phyloP scores from a whole-genome alignment of 768 basidiomycete genomes.

The Tulasnella sp. region DNA sequence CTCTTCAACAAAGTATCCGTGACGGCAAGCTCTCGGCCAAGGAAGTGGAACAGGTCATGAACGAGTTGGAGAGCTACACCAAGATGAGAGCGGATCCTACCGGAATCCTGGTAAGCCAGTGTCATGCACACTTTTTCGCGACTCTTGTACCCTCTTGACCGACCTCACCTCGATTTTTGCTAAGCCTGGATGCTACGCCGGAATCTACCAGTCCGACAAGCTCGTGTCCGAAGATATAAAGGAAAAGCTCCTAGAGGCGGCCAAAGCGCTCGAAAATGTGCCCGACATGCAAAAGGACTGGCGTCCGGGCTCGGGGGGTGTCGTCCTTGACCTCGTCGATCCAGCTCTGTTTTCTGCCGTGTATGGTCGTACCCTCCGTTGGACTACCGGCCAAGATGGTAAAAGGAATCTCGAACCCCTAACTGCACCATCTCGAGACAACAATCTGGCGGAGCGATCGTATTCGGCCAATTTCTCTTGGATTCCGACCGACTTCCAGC shows the following conservation, averaged over 20 bases:
- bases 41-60: constrained; percentile 9
- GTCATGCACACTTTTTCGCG: not conserved
- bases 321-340: not conserved
- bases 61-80: not conserved
- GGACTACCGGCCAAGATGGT: not conserved
- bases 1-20: not conserved
- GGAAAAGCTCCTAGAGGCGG: not conserved
- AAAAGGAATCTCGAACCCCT: not conserved
- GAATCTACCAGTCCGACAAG: not conserved
- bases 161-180: not conserved
- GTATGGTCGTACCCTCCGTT: not conserved
- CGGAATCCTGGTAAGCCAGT: not conserved
- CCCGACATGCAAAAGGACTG: not conserved
- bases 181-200: not conserved
- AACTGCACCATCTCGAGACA: not conserved
- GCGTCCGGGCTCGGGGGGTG: not conserved
- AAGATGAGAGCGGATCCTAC: not conserved
- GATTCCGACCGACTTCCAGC: constrained; percentile 13
- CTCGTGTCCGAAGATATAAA: not conserved
- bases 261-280: not conserved
- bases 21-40: not conserved
- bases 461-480: not conserved
- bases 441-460: not conserved
- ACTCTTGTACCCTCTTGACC: not conserved
- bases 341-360: not conserved